Conservation (phyloP, 2,329 filamentous ascomycete species). For the Elsinoe necatrix region DNA sequence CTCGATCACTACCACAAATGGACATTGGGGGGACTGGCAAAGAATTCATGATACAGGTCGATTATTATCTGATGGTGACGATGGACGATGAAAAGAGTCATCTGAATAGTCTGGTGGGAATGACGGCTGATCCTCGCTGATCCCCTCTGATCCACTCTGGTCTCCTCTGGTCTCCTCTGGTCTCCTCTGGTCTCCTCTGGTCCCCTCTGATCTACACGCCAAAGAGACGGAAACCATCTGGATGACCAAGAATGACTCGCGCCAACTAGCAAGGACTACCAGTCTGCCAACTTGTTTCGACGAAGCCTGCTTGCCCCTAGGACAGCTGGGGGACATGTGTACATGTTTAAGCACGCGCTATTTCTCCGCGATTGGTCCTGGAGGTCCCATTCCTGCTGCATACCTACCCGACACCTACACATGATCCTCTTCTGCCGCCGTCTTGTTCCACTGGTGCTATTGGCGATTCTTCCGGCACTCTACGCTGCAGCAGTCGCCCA, state of each 20-base stretch:
- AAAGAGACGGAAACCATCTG: not conserved
- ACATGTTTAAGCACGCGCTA: not conserved
- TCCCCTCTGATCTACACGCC: conserved; percentile 5
- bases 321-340: conserved; percentile 6
- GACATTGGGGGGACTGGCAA: not conserved
- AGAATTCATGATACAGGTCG: conserved; percentile 5
- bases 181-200: not conserved
- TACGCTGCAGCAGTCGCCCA: not conserved
- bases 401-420: conserved; percentile 16
- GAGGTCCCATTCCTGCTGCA: conserved; percentile 7
- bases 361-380: conserved; percentile 12
- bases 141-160: conserved; percentile 1
- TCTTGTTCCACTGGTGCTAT: not conserved
- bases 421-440: conserved; percentile 8
- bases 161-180: too few relatives aligned
- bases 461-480: conserved; percentile 11
- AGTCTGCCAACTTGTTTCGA: not conserved
- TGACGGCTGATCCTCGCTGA: not conserved
- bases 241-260: conserved; percentile 2
- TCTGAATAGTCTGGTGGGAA: not conserved
- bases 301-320: too few relatives aligned
- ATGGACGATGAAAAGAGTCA: not conserved
- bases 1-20: not conserved
- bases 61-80: conserved; percentile 2
- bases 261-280: not conserved